Conservation (phyloP, 2,329 filamentous ascomycete species). For the Botrytis elliptica region DNA sequence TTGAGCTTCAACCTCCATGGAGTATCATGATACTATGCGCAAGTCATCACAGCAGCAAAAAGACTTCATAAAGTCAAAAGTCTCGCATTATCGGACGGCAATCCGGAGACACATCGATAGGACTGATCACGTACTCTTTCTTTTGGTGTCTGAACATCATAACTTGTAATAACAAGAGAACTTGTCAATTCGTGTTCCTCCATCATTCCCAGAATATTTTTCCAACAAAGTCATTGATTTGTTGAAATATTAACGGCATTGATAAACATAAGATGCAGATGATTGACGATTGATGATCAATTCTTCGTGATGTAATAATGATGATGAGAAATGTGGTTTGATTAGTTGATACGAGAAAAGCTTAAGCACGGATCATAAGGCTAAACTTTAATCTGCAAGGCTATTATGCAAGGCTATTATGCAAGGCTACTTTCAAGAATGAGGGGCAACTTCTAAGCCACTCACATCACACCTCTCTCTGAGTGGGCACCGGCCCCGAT, state of each 20-base stretch:
- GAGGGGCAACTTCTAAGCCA: background rate
- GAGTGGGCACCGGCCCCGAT: background rate
- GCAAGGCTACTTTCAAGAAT: background rate
- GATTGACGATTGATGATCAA: background rate
- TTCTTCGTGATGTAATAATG: background rate
- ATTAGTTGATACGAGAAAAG: background rate
- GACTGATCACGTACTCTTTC: constrained; percentile 11
- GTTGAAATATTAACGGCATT: background rate
- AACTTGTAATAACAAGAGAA: background rate
- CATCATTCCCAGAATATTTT: background rate
- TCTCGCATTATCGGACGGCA: background rate
- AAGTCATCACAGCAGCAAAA: background rate
- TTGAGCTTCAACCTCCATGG: background rate
- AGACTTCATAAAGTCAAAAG: background rate
- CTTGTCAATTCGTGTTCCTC: background rate
- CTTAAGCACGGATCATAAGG: constrained; percentile 4
- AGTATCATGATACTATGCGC: background rate
- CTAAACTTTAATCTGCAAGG: background rate
- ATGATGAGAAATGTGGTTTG: background rate
- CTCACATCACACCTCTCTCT: background rate
- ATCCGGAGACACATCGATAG: background rate
- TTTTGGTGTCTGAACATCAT: background rate
- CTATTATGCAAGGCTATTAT: background rate
- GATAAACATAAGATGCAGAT: background rate
- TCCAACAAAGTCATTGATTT: background rate